Percentiles rank a stretch among this genome's conserved stretches.
phyloP scores from a whole-genome alignment of 805 yeast genomes.

The Suhomyces kilbournensis region DNA sequence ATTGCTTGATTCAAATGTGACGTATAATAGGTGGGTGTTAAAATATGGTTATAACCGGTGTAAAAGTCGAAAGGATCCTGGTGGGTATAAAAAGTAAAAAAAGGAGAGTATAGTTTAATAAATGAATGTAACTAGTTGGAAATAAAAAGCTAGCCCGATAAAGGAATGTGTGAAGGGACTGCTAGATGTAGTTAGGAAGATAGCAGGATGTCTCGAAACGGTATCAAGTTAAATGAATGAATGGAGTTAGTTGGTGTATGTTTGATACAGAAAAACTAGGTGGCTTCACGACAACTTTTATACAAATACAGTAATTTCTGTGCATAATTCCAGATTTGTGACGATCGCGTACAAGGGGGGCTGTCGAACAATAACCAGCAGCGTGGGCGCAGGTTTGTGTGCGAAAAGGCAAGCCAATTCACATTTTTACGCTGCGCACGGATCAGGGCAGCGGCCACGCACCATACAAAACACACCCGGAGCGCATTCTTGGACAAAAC shows the following conservation, averaged over 20 bases:
- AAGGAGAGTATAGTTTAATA: not conserved
- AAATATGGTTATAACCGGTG: not conserved
- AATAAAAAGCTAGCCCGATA: not conserved
- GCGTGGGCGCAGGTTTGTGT: constrained; percentile 2
- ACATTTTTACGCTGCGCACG: not conserved
- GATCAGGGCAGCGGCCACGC: not conserved
- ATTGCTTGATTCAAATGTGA: not conserved
- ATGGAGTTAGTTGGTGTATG: not conserved
- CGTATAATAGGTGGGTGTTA: not conserved
- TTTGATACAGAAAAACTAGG: not conserved
- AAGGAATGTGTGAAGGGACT: constrained; percentile 10
- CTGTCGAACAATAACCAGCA: not conserved
- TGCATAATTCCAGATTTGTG: not conserved
- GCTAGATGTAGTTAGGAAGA: not conserved
- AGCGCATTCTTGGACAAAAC: not conserved
- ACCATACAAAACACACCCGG: not conserved
- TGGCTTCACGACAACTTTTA: constrained; percentile 7
- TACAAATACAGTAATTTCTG: constrained; percentile 10
- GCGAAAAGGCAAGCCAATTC: not conserved
- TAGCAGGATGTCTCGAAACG: not conserved
- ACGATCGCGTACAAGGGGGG: constrained; percentile 5
- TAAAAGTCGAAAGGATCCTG: not conserved
- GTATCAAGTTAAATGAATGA: not conserved
- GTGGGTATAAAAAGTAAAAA: not conserved
- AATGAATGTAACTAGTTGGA: not conserved